phyloP scores from a whole-genome alignment of 2,329 filamentous ascomycete genomes.

The Alternaria triticina region DNA sequence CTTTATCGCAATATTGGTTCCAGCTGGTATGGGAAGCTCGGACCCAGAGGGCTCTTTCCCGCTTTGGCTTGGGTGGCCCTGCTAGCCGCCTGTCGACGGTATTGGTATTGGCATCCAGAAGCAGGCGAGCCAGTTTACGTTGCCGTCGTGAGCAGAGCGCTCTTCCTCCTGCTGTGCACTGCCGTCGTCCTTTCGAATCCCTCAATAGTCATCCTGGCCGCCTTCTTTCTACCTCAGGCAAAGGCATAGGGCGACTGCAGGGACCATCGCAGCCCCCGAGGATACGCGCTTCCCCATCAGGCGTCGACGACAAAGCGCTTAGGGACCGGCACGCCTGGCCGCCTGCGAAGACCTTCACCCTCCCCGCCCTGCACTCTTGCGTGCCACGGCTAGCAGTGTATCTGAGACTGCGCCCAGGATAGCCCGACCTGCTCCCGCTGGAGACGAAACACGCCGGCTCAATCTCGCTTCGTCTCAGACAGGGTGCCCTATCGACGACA shows the following conservation, averaged over 20 bases:
- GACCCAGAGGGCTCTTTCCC: conserved; percentile 6
- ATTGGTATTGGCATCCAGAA: conserved; percentile 10
- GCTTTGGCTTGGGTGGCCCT: conserved; percentile 16
- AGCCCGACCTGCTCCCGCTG: conserved; percentile 20
- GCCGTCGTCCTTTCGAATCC: neutral
- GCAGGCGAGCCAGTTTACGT: conserved; percentile 2
- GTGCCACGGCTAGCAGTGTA: conserved; percentile 15
- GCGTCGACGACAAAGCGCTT: conserved; percentile 20
- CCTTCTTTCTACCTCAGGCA: neutral
- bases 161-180: neutral
- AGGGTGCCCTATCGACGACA: conserved; percentile 31
- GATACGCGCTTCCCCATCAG: conserved; percentile 12
- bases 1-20: conserved; percentile 19
- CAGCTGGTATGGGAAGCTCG: conserved; percentile 6
- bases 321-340: conserved; percentile 7
- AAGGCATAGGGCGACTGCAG: neutral
- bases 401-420: conserved; percentile 29
- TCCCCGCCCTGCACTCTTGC: conserved; percentile 4
- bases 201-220: neutral
- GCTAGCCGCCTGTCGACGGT: conserved; percentile 18
- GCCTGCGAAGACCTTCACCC: conserved; percentile 8
- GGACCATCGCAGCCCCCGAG: conserved; percentile 8
- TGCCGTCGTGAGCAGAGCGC: neutral
- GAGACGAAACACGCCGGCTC: conserved; percentile 40
- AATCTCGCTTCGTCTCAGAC: conserved; percentile 49